These are phyloP conservation scores for Lentinula lateritia DNA, from an alignment of 768 basidiomycete genomes.

Conservation along the genomic window DNA sequence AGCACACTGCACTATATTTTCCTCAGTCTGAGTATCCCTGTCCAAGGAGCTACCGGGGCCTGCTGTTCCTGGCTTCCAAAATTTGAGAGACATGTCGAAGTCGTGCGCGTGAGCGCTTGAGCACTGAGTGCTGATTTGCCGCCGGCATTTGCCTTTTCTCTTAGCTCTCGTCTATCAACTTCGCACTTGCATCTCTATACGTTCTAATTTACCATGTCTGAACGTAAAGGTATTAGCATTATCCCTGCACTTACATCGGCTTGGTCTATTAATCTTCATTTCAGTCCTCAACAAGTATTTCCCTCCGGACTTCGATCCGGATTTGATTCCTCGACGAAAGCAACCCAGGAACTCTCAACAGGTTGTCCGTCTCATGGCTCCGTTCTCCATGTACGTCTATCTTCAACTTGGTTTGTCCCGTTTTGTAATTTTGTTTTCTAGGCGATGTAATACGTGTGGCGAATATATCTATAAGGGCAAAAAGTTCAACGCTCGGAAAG, in stretches of 20 bases:
- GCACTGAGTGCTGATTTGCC: neutral
- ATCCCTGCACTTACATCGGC: too few relatives aligned
- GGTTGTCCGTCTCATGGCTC: slow-evolving; percentile 98
- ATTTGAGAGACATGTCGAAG: slow-evolving; percentile 49
- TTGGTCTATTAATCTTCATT: neutral
- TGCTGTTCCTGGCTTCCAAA: slow-evolving; percentile 87
- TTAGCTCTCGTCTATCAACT: neutral
- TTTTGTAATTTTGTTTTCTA: slow-evolving; percentile 19
- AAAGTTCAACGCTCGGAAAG: slow-evolving; percentile 99
- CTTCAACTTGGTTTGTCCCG: neutral
- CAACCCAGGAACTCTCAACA: slow-evolving; percentile 93
- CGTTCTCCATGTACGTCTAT: slow-evolving; percentile 84
- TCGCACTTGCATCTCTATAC: neutral
- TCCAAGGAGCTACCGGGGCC: slow-evolving; percentile 88
- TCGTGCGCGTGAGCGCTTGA: too few relatives aligned
- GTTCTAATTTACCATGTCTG: slow-evolving; percentile 8
- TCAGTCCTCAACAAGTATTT: slow-evolving; percentile 92
- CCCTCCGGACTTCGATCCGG: slow-evolving; percentile 97
- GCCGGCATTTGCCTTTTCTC: neutral
- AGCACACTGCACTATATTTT: slow-evolving; percentile 61
- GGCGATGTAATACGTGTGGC: slow-evolving; percentile 93
- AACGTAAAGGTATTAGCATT: slow-evolving; percentile 8
- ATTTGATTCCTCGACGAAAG: slow-evolving; percentile 88
- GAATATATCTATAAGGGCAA: slow-evolving; percentile 99
- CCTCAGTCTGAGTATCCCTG: slow-evolving; percentile 74